Conservation (phyloP, 805 yeast species). For the Candida incommunis region DNA sequence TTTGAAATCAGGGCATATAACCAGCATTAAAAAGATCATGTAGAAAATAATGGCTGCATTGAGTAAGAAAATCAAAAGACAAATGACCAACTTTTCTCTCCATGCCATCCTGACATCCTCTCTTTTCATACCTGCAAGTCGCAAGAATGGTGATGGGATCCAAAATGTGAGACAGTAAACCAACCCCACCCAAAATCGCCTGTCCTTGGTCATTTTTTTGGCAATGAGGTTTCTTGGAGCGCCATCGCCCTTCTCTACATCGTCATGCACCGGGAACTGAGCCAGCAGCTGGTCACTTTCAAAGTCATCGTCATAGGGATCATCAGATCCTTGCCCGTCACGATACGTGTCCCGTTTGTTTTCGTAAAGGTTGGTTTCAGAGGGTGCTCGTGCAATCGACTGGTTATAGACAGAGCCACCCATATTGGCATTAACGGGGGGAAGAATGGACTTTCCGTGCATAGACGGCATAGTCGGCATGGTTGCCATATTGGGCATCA, state of each 20-base stretch:
- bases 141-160: conserved; percentile 25
- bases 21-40: conserved; percentile 26
- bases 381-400: background rate
- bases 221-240: background rate
- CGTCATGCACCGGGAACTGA: background rate
- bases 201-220: conserved; percentile 11
- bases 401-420: background rate
- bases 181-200: conserved; percentile 24
- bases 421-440: background rate
- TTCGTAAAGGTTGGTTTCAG: background rate
- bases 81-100: conserved; percentile 27
- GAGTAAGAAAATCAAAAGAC: conserved; percentile 21
- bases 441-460: background rate
- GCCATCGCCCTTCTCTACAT: background rate
- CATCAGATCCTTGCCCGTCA: background rate
- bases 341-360: background rate
- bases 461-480: background rate
- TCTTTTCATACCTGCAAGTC: conserved; percentile 25
- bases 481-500: background rate
- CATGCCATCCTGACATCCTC: conserved; percentile 29
- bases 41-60: conserved; percentile 27
- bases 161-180: conserved; percentile 29
- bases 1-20: conserved; percentile 27
- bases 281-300: background rate
- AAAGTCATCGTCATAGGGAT: background rate